Evolutionary conservation across 371 early-diverging fungal genomes (phyloP).

Genomic region (Globomyces sp.): DNA sequence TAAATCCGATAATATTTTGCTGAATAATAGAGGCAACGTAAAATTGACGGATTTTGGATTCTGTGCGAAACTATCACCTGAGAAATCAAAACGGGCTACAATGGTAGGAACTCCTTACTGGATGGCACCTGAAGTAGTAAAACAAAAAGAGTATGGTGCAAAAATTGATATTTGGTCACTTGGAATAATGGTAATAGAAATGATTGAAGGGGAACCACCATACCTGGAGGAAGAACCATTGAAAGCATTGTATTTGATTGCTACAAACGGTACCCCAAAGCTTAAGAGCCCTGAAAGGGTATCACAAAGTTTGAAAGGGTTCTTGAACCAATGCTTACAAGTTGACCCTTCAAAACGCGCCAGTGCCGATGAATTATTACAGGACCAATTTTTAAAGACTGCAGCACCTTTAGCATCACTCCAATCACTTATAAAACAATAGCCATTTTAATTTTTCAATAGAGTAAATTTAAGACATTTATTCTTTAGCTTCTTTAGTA

Average conservation of each 20-base stretch:
- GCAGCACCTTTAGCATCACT: conserved; percentile 1
- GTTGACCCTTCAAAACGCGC: conserved; percentile 81
- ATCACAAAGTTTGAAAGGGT: conserved; percentile 70
- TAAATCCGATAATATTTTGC: conserved; percentile 89
- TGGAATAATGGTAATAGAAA: conserved; percentile 93
- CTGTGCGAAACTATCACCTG: conserved; percentile 81
- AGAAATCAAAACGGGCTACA: conserved; percentile 77
- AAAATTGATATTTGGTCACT: conserved; percentile 93
- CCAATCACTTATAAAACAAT: conserved; percentile 3
- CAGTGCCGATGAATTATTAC: conserved; percentile 67
- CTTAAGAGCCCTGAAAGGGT: conserved; percentile 74
- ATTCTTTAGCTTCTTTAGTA: too few species aligned
- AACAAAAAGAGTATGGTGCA: conserved; percentile 67
- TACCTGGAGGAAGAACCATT: conserved; percentile 88
- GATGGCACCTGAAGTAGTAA: conserved; percentile 60
- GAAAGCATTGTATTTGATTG: conserved; percentile 86
- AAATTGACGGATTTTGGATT: conserved; percentile 92
- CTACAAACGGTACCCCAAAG: conserved; percentile 78
- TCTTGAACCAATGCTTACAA: conserved; percentile 75
- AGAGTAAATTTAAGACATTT: too few species aligned
- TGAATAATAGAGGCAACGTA: conserved; percentile 76
- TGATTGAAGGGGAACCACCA: conserved; percentile 92
- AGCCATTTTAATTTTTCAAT: too few species aligned
- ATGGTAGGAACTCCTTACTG: conserved; percentile 95
- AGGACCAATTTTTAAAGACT: conserved; percentile 20